These are phyloP conservation scores for Strigomonas culicis DNA, from an alignment of 208 protist genomes.

Conservation along the genomic window DNA sequence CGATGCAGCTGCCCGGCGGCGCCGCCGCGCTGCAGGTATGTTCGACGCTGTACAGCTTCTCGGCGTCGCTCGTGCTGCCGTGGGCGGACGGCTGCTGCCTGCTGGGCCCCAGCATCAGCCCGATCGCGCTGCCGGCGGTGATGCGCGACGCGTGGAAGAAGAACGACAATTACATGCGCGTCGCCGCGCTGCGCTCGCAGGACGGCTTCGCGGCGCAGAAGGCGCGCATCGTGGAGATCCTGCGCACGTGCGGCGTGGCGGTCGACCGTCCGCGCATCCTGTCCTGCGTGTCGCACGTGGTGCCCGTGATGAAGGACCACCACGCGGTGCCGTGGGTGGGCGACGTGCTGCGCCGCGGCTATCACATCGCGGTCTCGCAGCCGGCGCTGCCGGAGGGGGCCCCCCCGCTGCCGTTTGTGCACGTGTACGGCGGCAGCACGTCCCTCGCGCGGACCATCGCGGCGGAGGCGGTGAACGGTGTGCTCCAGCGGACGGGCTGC, in stretches of 20 bases:
- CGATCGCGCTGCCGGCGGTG: background rate
- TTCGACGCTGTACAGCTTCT: slow-evolving; percentile 66
- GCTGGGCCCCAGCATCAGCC: slow-evolving; percentile 56
- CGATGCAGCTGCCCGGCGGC: slow-evolving; percentile 1
- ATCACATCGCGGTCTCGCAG: slow-evolving; percentile 37
- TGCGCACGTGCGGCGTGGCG: slow-evolving; percentile 39
- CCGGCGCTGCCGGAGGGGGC: background rate
- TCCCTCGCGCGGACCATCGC: slow-evolving; percentile 54
- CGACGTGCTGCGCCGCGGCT: slow-evolving; percentile 42
- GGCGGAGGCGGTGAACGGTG: slow-evolving; percentile 44
- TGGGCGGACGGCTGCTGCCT: slow-evolving; percentile 74
- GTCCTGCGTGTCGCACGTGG: slow-evolving; percentile 51
- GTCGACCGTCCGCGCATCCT: slow-evolving; percentile 44
- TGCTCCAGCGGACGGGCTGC: slow-evolving; percentile 24
- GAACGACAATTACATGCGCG: background rate
- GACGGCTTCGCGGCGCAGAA: slow-evolving; percentile 34
- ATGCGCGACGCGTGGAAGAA: background rate
- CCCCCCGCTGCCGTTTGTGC: slow-evolving; percentile 24
- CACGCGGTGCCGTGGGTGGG: slow-evolving; percentile 32
- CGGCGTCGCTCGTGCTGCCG: slow-evolving; percentile 56
- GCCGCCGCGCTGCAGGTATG: slow-evolving; percentile 33
- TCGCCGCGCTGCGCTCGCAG: slow-evolving; percentile 7
- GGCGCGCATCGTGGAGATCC: slow-evolving; percentile 27
- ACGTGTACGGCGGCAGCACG: slow-evolving; percentile 69
- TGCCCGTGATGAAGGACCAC: slow-evolving; percentile 36